Evolutionary conservation across 2,329 filamentous ascomycete genomes (phyloP).

Genomic region (Epichloe scottii): DNA sequence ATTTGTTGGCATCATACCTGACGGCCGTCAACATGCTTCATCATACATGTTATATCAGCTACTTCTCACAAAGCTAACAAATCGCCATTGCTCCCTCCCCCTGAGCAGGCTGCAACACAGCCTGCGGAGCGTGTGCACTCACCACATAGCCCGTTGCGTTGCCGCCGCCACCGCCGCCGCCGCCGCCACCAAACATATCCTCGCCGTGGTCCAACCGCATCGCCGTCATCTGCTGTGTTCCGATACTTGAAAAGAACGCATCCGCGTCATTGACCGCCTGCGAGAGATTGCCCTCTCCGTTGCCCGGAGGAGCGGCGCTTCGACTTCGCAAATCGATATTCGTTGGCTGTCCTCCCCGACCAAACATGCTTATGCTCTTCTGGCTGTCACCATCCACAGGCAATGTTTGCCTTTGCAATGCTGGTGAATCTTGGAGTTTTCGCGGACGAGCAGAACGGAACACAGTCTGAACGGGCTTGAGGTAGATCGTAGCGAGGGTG

Average conservation of each 20-base stretch:
- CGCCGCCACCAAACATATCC: conserved; percentile 47
- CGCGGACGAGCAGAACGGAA: conserved; percentile 80
- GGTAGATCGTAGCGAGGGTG: conserved; percentile 89
- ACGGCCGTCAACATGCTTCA: neutral
- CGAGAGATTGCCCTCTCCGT: conserved; percentile 38
- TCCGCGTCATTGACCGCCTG: conserved; percentile 76
- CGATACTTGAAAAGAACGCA: conserved; percentile 75
- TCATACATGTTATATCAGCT: neutral
- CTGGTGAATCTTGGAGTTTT: conserved; percentile 69
- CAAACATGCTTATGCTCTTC: conserved; percentile 48
- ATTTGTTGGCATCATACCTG: no score
- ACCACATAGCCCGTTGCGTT: conserved; percentile 54
- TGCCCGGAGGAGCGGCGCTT: conserved; percentile 11
- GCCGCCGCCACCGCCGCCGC: conserved; percentile 39
- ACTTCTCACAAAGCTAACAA: conserved; percentile 46
- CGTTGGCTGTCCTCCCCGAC: conserved; percentile 37
- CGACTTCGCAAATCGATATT: conserved; percentile 34
- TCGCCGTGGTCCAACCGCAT: conserved; percentile 56
- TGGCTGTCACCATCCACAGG: conserved; percentile 40
- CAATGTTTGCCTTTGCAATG: conserved; percentile 62
- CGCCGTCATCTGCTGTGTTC: conserved; percentile 58
- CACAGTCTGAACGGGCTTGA: conserved; percentile 94
- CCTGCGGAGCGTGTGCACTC: conserved; percentile 68
- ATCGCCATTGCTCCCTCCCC: conserved; percentile 59
- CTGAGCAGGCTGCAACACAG: conserved; percentile 57